Base-by-base conservation (phyloP, 176 grass and related monocot genomes). In the Musa beccarii region DNA sequence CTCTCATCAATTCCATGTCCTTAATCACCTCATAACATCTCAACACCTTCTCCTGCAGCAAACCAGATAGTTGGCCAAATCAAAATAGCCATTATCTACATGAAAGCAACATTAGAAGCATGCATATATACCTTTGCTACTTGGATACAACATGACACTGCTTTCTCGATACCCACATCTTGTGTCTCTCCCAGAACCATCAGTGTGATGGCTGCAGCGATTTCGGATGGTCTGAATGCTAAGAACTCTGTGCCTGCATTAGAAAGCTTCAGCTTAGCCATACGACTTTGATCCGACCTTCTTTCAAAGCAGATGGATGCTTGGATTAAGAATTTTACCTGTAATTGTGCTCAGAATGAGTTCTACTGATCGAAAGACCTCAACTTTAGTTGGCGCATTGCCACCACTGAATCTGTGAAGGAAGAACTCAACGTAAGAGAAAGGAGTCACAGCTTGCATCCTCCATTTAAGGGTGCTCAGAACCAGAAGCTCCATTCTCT, bases 401-500 rank as follows among this genome's bases (percentile, higher is more conserved):
- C 74, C 80, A 73, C 79, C 77, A 78, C 23, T 84, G 75, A 98
- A 89, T 78, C 85, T 89, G 78, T 89, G 82, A 52, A 98, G 90
- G 80, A 98, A 98, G 77, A 90, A 87, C 76, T 98, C 88, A 71
- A 98, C 75, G 82, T 85, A 98, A 72, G 94, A 93, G 80, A 89
- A 93, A 77, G 94, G 84, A 65, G 94, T 98, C 54, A 86, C 86
- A 81, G 86, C 87, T 54, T 86, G 90, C 86, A 93, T 89, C 81
- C 84, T 93, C 87, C 90, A 98, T 59, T 91, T 93, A 72, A 93
- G 87, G 73, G 88, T 93, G 24, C 65, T 82, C 2, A 98, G 80
- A 72, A 98, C 88, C 73, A 82, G 78, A 93, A 98, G 86, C 80
- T 98, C 94, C 94, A 98, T 98, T 79, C 88, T 98, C 85, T 79